A percentile compares a stretch with the other conserved stretches of the same genome.
These are phyloP conservation scores for Rhodomyrtus psidioides DNA, from an alignment of 441 rosid genomes.

Conservation along the genomic window DNA sequence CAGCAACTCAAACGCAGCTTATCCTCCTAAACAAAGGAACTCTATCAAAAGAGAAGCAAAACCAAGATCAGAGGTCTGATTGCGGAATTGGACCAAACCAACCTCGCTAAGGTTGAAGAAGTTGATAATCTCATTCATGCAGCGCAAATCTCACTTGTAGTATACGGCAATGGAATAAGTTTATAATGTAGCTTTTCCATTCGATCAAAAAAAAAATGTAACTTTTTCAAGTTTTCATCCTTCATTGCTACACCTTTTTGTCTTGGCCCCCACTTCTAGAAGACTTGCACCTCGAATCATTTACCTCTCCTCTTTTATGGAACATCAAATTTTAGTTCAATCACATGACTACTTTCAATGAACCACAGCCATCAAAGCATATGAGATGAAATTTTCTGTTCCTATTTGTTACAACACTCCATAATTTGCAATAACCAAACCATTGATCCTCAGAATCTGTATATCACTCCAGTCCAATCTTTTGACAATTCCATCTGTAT, in stretches of 20 bases:
- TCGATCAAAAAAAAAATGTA: neutral
- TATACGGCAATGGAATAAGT: neutral
- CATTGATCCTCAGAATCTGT: neutral
- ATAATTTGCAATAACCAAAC: neutral
- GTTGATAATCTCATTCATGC: neutral
- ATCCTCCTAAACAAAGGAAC: neutral
- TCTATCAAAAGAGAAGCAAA: neutral
- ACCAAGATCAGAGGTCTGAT: neutral
- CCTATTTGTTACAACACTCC: neutral
- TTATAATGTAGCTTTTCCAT: neutral
- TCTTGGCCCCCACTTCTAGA: neutral
- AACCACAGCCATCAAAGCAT: neutral
- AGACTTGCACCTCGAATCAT: neutral
- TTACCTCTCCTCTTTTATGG: neutral
- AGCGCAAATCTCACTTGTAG: neutral
- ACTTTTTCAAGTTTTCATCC: neutral
- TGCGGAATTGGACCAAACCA: neutral
- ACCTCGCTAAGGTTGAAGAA: neutral
- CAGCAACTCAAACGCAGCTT: neutral
- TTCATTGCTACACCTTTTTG: neutral
- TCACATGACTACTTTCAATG: neutral
- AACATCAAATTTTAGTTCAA: neutral
- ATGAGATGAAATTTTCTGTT: neutral
- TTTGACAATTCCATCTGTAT: neutral
- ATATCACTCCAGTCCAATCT: neutral